A percentile compares a stretch with the other conserved stretches of the same genome.
Evolutionary conservation across 2,329 filamentous ascomycete species (phyloP).

Genomic region (Penicillium palitans): DNA sequence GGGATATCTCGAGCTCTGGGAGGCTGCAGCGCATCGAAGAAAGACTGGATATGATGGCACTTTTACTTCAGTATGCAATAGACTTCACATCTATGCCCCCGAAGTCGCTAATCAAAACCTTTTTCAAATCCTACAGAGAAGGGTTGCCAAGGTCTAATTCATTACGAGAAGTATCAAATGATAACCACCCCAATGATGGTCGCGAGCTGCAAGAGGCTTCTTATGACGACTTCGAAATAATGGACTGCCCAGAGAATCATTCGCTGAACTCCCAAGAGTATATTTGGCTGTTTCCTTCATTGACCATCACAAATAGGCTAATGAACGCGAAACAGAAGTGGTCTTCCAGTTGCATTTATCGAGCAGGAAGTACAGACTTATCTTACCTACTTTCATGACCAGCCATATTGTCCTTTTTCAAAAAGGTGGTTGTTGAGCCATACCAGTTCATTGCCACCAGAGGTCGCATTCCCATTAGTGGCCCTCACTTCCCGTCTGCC

Average conservation of each 20-base stretch:
- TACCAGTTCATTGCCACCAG: slow-evolving; percentile 15
- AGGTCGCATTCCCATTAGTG: slow-evolving; percentile 25
- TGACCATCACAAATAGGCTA: neutral
- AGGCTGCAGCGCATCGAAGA: slow-evolving; percentile 26
- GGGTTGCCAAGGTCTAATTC: slow-evolving; percentile 10
- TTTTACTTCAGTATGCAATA: slow-evolving; percentile 16
- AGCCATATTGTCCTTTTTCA: slow-evolving; percentile 28
- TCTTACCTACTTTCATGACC: slow-evolving; percentile 27
- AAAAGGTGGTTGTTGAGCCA: slow-evolving; percentile 20
- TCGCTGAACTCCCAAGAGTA: neutral
- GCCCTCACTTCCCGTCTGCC: slow-evolving; percentile 26
- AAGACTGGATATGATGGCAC: slow-evolving; percentile 23
- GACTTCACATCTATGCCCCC: neutral
- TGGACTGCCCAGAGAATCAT: neutral
- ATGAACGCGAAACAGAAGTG: neutral
- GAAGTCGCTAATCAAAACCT: neutral
- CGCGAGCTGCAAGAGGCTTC: neutral
- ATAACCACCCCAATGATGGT: neutral
- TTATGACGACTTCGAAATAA: neutral
- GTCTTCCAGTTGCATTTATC: slow-evolving; percentile 11
- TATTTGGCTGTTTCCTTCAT: neutral
- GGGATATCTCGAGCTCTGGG: slow-evolving; percentile 7
- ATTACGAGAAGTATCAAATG: neutral
- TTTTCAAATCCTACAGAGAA: slow-evolving; percentile 5
- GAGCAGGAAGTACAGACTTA: slow-evolving; percentile 24